Base-by-base conservation (phyloP, 768 basidiomycete genomes). In the Kwoniella sp. region DNA sequence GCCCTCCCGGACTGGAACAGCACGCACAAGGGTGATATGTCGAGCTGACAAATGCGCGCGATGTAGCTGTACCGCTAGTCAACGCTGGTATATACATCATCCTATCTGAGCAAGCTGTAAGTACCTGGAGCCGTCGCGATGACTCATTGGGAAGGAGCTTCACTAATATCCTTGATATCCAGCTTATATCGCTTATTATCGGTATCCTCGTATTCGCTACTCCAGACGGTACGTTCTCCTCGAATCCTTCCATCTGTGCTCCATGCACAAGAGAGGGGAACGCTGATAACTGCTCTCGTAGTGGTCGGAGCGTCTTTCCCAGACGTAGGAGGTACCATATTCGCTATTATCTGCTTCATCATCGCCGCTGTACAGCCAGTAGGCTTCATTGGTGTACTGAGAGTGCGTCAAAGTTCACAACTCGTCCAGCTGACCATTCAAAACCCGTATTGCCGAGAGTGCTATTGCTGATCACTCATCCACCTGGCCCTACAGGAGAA, bases 231-330 rank as follows among this genome's bases (percentile, higher is more conserved):
- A 37, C 26, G 67, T 63, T 37, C 19, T 67, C 24, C 8, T 44
- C 55, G 21, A 6, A 33, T 19, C 33, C 8, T 19, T 44, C 40
- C 10, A 6, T 33, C 36, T 49, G 21, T 50, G 50, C 19, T 33
- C 13, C 33, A 33, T 33, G 33, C 13, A 54, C 19, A n/a, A n/a
- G n/a, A n/a, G n/a, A n/a, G n/a, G n/a, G n/a, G n/a, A n/a, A n/a
- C n/a, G n/a, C n/a, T n/a, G n/a, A n/a, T n/a, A n/a, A n/a, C n/a
- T n/a, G n/a, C n/a, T n/a, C n/a, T n/a, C n/a, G n/a, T 13, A 91
- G 92, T 97, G 70, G 92, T 95, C 49, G 92, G 92, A 19, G 90
- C 90, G 46, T 85, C 86, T 12, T 89, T 91, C 0, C 92, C 93
- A 1, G 86, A 85, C 0, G 88, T 88, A 76, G 87, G 90, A 1